Percentiles rank a stretch among this genome's conserved stretches.
Evolutionary conservation across 176 grass and related monocot species (phyloP).

Genomic region (Microstegium vimineum): DNA sequence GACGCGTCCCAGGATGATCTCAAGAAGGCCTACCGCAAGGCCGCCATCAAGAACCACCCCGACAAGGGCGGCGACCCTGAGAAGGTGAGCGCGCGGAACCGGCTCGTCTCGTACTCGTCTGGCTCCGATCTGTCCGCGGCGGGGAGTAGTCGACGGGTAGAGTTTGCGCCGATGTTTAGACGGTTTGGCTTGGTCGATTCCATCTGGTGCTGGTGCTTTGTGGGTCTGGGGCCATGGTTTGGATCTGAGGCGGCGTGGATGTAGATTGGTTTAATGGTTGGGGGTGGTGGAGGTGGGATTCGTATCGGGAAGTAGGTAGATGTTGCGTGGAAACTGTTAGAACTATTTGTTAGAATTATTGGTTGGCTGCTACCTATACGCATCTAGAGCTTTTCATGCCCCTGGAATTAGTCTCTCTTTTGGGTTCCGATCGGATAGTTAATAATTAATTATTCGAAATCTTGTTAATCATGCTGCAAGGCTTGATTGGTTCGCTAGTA

Average conservation of each 20-base stretch:
- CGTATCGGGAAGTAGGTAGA: background rate
- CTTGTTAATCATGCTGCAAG: background rate
- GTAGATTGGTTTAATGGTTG: background rate
- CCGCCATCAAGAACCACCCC: conserved; percentile 95
- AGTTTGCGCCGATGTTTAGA: background rate
- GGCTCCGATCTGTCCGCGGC: background rate
- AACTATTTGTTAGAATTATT: background rate
- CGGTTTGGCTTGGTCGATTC: background rate
- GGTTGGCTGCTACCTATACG: too few relatives aligned
- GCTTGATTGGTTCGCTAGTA: background rate
- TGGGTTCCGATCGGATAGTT: background rate
- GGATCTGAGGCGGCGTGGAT: conserved; percentile 3
- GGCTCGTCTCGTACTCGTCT: background rate
- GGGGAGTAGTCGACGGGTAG: background rate
- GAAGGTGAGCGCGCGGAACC: conserved; percentile 53
- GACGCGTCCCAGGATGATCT: conserved; percentile 62
- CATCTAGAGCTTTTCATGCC: background rate
- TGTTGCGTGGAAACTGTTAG: background rate
- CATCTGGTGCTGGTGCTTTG: accelerated
- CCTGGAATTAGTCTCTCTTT: background rate
- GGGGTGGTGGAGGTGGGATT: background rate
- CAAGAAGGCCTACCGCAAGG: conserved; percentile 95
- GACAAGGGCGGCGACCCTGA: conserved; percentile 92
- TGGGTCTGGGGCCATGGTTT: background rate
- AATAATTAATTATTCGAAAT: background rate